A percentile compares a stretch with the other conserved stretches of the same genome.
These are phyloP conservation scores for Castanopsis chinensis DNA, from an alignment of 306 rosid species.

Conservation along the genomic window DNA sequence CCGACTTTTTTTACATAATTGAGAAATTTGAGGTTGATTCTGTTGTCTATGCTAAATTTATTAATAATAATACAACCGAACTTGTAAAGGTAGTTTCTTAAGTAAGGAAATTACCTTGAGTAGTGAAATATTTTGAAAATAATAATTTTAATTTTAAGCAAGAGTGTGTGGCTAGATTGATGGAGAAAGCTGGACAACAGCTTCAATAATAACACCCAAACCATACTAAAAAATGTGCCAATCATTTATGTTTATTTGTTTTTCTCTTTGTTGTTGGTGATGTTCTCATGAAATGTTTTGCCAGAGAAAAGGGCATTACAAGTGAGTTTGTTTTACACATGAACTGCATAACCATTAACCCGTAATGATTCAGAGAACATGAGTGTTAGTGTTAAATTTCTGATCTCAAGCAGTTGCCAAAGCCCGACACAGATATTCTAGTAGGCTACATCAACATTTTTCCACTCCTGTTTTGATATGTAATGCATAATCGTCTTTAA, in stretches of 20 bases:
- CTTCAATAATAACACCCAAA: slow-evolving; percentile 31
- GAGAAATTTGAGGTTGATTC: not conserved
- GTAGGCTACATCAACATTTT: not conserved
- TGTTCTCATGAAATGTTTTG: not conserved
- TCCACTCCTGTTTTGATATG: no score
- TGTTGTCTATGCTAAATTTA: not conserved
- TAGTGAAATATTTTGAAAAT: not conserved
- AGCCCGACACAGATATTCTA: not conserved
- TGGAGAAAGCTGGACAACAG: slow-evolving; percentile 47
- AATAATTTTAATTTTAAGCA: not conserved
- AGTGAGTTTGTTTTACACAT: not conserved
- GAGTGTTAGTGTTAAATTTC: not conserved
- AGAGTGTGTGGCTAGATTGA: slow-evolving; percentile 31
- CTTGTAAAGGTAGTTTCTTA: not conserved
- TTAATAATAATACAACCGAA: not conserved
- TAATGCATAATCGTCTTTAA: no score
- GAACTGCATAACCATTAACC: not conserved
- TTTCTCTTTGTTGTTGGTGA: not conserved
- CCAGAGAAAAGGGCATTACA: not conserved
- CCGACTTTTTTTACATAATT: no score
- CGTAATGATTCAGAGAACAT: not conserved
- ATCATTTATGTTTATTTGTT: slow-evolving; percentile 5
- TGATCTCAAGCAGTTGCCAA: not conserved
- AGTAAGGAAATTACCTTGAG: not conserved
- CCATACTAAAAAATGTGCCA: not conserved